Evolutionary conservation across 352 stramenopile species (phyloP).

Genomic region (Phytophthora sansomeana): DNA sequence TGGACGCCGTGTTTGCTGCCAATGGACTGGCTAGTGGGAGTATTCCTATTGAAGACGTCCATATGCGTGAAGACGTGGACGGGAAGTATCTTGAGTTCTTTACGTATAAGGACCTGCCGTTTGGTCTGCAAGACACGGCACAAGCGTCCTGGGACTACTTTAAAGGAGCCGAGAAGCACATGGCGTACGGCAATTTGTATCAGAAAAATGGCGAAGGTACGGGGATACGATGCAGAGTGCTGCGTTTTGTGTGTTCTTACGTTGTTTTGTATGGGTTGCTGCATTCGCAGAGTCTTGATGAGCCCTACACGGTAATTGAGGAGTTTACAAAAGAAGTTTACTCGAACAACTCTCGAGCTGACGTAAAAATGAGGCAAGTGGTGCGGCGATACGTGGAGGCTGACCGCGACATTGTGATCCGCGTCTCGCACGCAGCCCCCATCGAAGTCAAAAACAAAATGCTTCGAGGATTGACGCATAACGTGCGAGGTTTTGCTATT

Average conservation of each 20-base stretch:
- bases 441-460: conserved; percentile 36
- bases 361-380: conserved; percentile 35
- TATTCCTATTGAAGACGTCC: conserved; percentile 26
- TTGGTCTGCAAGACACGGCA: conserved; percentile 40
- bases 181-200: conserved; percentile 37
- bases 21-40: conserved; percentile 26
- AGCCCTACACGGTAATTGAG: conserved; percentile 20
- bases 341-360: conserved; percentile 29
- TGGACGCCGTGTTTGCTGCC: conserved; percentile 24
- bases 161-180: conserved; percentile 42
- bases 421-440: conserved; percentile 26
- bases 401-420: conserved; percentile 30
- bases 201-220: conserved; percentile 38
- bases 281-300: conserved; percentile 13
- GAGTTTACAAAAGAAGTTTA: conserved; percentile 35
- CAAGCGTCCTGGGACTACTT: conserved; percentile 47
- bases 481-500: conserved; percentile 24
- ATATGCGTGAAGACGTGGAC: conserved; percentile 31
- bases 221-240: background rate
- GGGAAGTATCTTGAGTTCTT: conserved; percentile 43
- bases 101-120: conserved; percentile 44
- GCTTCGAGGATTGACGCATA: conserved; percentile 31
- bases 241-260: background rate
- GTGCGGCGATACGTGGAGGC: conserved; percentile 25
- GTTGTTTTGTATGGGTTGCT: background rate